Conservation (phyloP, 108 stramenopile genomes). For the Fistulifera pelliculosa region DNA sequence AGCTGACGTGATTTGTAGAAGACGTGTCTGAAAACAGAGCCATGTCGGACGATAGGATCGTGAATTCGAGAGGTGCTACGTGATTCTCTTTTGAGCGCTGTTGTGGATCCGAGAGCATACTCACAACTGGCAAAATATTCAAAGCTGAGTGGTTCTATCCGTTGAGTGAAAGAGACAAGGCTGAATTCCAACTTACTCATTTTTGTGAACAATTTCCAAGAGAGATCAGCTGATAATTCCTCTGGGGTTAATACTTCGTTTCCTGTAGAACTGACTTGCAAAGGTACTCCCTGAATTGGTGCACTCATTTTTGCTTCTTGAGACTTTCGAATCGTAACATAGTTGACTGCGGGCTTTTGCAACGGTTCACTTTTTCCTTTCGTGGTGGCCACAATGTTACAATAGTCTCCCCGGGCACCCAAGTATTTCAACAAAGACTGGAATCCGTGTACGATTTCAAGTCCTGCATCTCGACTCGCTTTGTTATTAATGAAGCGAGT, state of each 20-base stretch:
- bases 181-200: constrained; percentile 1
- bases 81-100: constrained; percentile 1
- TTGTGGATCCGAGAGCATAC: not conserved
- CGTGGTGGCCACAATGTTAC: not conserved
- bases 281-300: not conserved
- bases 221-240: not conserved
- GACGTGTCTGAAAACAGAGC: not conserved
- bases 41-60: not conserved
- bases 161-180: not conserved
- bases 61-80: not conserved
- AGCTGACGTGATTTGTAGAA: not conserved
- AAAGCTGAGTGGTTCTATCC: not conserved
- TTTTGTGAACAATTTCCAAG: not conserved
- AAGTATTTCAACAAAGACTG: not conserved
- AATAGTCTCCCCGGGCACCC: not conserved
- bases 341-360: not conserved
- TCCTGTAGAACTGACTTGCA: not conserved
- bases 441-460: not conserved
- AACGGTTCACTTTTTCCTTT: not conserved
- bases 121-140: not conserved
- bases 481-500: not conserved
- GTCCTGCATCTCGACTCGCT: not conserved
- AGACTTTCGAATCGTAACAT: too few relatives aligned
- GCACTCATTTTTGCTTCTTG: not conserved
- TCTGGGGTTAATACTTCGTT: not conserved